phyloP scores from a whole-genome alignment of 306 rosid genomes.

The Lablab purpureus region DNA sequence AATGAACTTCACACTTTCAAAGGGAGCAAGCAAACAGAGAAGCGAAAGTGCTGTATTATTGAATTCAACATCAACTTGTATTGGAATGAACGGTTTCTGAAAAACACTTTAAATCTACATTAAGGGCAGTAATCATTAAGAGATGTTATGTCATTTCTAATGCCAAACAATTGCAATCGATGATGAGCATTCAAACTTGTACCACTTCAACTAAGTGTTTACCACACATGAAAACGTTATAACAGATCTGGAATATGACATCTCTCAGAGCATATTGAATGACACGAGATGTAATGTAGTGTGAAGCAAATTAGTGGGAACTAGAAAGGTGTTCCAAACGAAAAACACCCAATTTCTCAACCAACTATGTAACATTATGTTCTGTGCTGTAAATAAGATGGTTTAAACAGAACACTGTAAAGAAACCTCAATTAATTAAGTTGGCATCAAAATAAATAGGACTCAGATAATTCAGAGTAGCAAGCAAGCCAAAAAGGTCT shows the following conservation, averaged over 20 bases:
- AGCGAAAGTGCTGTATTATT: not conserved
- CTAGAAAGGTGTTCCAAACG: not conserved
- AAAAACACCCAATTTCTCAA: not conserved
- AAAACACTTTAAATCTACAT: too few species aligned
- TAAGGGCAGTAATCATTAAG: not conserved
- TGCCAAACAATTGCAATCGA: constrained; percentile 3
- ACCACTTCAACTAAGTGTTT: not conserved
- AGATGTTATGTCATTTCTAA: constrained; percentile 19
- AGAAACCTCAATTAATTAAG: not conserved
- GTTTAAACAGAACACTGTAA: not conserved
- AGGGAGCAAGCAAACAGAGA: not conserved
- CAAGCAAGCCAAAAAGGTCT: not conserved
- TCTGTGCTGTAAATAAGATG: not conserved
- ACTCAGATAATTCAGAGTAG: not conserved
- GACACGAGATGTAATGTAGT: not conserved
- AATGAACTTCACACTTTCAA: not conserved
- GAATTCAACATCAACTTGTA: not conserved
- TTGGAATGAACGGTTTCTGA: not conserved
- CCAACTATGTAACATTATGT: not conserved
- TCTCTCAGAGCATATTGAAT: not conserved
- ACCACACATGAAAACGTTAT: not conserved
- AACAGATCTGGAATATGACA: not conserved
- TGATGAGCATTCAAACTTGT: not conserved
- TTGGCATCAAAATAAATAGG: not conserved
- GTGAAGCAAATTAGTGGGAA: constrained; percentile 1